These are phyloP conservation scores for Fraxinus floribunda DNA, from an alignment of 305 asterid genomes.

Conservation along the genomic window DNA sequence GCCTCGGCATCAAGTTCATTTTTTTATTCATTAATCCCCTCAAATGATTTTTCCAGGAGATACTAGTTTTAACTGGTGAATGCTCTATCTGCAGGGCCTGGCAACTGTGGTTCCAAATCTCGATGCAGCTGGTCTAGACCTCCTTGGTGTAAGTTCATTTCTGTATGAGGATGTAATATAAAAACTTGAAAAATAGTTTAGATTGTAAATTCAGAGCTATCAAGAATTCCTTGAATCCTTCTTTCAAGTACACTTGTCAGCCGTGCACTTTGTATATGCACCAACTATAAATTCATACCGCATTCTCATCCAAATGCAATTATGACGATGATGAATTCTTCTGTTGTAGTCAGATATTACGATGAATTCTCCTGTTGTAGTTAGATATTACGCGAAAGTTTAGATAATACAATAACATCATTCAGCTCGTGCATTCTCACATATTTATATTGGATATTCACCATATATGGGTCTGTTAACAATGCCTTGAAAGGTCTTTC, in stretches of 20 bases:
- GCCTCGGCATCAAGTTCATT: neutral
- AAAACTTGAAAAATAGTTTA: neutral
- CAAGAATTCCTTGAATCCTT: neutral
- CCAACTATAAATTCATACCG: neutral
- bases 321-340: neutral
- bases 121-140: constrained; percentile 80
- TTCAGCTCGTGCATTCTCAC: neutral
- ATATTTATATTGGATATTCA: neutral
- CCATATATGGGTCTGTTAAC: neutral
- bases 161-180: neutral
- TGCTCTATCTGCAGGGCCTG: constrained; percentile 60
- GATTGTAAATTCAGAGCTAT: neutral
- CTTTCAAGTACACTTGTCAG: neutral
- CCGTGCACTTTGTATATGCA: neutral
- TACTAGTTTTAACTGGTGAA: constrained; percentile 7
- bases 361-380: too few species aligned
- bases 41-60: neutral
- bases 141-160: constrained; percentile 71
- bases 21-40: neutral
- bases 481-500: neutral
- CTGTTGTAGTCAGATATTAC: neutral
- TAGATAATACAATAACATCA: neutral
- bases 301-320: neutral
- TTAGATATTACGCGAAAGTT: neutral
- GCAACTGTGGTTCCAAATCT: constrained; percentile 72